Evolutionary conservation across 1,284 basidiomycete species (phyloP), one percentile per base, ranked within the genome.

Genomic region (Moesziomyces sp.): DNA sequence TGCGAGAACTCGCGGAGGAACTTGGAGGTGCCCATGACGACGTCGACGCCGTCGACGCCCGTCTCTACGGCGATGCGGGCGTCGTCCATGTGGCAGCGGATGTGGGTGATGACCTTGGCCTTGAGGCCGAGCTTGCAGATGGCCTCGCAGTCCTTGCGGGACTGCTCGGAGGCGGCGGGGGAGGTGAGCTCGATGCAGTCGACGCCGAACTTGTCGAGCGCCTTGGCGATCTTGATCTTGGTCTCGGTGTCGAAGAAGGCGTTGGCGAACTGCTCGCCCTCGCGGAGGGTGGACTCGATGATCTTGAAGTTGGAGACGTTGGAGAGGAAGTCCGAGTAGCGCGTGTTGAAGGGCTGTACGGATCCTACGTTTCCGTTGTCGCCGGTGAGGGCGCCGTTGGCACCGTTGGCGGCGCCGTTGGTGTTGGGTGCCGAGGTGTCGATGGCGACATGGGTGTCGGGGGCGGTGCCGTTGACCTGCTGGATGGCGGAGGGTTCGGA

Each of bases 101-200:
- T 99, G 87, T 99, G 97, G 26, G 97, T 99, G 76, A 99, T 90
- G 85, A 99, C 94, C 89, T 97, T 97, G 83, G 91, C 88, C 89
- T 94, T 96, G 86, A 99, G 89, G 8, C 96, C 95, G 79, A 99
- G 93, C 89, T 96, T 95, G 91, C 97, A 99, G 86, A 99, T 99
- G 51, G 93, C 93, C 88, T 97, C 94, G 86, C 97, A 99, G 85
- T 99, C 96, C 28, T 88, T 86, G 55, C 93, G 89, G 28, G 94
- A 97, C 86, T 99, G 95, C 84, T 98, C 96, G 9, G 95, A 98
- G 34, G 97, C 97, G 50, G 93, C 95, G 50, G 97, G 97, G 23
- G 95, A 98, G 26, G 97, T 99, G 83, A 99, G 90, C 86, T 99
- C 97, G 84, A 99, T 96, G 89, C 98, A 99, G 86, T 99, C 97